Percentiles rank a stretch among this genome's conserved stretches.
Conservation (phyloP, 768 basidiomycete genomes). For the Calocybe cyanea region DNA sequence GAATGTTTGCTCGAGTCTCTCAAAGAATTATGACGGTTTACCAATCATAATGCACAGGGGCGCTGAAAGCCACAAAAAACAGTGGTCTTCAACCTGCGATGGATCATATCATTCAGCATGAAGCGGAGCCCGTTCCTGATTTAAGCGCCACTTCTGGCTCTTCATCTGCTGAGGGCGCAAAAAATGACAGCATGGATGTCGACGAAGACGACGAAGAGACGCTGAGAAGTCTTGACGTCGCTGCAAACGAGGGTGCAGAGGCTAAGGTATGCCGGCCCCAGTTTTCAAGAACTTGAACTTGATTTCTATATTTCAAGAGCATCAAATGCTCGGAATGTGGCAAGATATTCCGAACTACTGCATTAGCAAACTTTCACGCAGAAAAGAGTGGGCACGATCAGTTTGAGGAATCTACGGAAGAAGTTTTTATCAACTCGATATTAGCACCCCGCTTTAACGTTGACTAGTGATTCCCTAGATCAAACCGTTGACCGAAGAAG, state of each 20-base stretch:
- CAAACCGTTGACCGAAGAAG: conserved; percentile 93
- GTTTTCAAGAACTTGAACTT: background rate
- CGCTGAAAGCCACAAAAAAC: conserved; percentile 76
- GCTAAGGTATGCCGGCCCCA: conserved; percentile 50
- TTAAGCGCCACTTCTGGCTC: conserved; percentile 39
- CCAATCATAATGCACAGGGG: conserved; percentile 53
- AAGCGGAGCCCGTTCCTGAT: conserved; percentile 72
- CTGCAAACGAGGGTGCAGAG: conserved; percentile 43
- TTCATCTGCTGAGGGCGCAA: conserved; percentile 19
- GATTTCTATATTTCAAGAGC: conserved; percentile 40
- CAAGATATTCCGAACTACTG: conserved; percentile 83
- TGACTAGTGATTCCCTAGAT: conserved; percentile 44
- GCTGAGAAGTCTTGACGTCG: conserved; percentile 45
- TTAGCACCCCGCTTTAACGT: background rate
- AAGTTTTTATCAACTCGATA: conserved; percentile 43
- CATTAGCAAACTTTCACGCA: conserved; percentile 88
- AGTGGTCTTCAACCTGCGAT: conserved; percentile 88
- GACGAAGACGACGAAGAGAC: conserved; percentile 75
- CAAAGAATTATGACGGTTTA: conserved; percentile 9
- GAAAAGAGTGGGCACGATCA: conserved; percentile 94
- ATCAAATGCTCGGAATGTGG: conserved; percentile 83
- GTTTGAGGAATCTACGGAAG: conserved; percentile 94
- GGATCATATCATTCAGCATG: conserved; percentile 85
- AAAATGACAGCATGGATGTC: conserved; percentile 38
- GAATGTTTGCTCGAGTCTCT: conserved; percentile 53